Evolutionary conservation across 2,329 filamentous ascomycete genomes (phyloP).

Genomic region (Phyllosticta capitalensis): DNA sequence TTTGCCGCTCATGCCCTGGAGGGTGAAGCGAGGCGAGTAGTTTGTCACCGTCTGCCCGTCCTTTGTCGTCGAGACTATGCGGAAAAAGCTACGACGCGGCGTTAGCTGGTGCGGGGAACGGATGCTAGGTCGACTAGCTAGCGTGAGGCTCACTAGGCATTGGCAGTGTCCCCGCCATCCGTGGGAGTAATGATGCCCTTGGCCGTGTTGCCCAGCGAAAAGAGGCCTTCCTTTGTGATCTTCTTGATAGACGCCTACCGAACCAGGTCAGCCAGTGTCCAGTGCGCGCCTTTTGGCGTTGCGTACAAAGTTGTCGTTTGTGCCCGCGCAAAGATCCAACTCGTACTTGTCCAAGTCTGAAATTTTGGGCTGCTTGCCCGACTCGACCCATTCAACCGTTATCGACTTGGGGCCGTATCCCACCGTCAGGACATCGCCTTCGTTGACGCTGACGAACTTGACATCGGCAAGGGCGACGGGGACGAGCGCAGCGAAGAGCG

Average conservation of each 20-base stretch:
- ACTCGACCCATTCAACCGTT: conserved; percentile 48
- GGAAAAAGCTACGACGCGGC: conserved; percentile 20
- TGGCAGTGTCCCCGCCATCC: conserved; percentile 29
- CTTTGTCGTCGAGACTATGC: conserved; percentile 45
- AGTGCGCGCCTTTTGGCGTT: background rate
- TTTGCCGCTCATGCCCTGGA: conserved; percentile 53
- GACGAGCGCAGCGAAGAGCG: conserved; percentile 19
- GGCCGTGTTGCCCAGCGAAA: conserved; percentile 32
- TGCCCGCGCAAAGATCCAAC: conserved; percentile 52
- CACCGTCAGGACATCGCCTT: conserved; percentile 41
- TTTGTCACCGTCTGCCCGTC: conserved; percentile 48
- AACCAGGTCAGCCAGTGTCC: background rate
- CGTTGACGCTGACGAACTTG: conserved; percentile 43
- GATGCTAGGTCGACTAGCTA: background rate
- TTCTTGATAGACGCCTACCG: conserved; percentile 10
- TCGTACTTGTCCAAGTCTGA: conserved; percentile 45
- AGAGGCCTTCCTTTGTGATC: conserved; percentile 21
- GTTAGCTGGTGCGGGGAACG: conserved; percentile 12
- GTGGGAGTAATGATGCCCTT: conserved; percentile 36
- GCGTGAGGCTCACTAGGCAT: conserved; percentile 14
- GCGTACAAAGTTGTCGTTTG: conserved; percentile 43
- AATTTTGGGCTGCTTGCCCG: conserved; percentile 40
- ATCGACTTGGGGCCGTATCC: conserved; percentile 35
- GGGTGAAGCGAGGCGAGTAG: conserved; percentile 55
- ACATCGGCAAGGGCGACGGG: conserved; percentile 42